phyloP scores from a whole-genome alignment of 176 grass and related monocot genomes.

The Eremochloa ophiuroides region DNA sequence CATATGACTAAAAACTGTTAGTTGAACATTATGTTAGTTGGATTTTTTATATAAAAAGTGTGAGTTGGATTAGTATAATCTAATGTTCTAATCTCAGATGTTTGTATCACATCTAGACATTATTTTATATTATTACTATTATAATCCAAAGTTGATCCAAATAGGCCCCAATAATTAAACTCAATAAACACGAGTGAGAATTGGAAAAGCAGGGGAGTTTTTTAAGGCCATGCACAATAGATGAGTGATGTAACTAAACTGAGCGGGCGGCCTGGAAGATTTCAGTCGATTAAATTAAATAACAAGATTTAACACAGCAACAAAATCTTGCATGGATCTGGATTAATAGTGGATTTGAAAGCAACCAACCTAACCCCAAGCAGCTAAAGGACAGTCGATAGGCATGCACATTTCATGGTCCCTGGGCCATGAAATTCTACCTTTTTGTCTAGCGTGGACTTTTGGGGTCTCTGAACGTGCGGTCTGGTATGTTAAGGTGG shows the following conservation, averaged over 20 bases:
- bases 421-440: background rate
- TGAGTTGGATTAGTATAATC: too few species aligned
- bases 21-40: too few species aligned
- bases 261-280: background rate
- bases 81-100: too few species aligned
- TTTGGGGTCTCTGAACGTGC: background rate
- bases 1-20: too few species aligned
- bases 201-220: background rate
- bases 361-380: background rate
- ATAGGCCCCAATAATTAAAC: background rate
- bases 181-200: background rate
- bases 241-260: background rate
- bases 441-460: background rate
- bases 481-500: conserved; percentile 10
- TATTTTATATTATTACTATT: too few species aligned
- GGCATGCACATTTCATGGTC: too few species aligned
- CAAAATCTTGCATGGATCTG: background rate
- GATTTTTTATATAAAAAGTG: too few species aligned
- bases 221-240: background rate
- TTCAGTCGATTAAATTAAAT: background rate
- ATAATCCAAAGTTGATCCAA: background rate
- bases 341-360: background rate
- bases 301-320: background rate
- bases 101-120: too few species aligned
- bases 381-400: background rate